Evolutionary conservation across 2,329 filamentous ascomycete genomes (phyloP).

Genomic region (Aspergillus pseudoviridinutans): DNA sequence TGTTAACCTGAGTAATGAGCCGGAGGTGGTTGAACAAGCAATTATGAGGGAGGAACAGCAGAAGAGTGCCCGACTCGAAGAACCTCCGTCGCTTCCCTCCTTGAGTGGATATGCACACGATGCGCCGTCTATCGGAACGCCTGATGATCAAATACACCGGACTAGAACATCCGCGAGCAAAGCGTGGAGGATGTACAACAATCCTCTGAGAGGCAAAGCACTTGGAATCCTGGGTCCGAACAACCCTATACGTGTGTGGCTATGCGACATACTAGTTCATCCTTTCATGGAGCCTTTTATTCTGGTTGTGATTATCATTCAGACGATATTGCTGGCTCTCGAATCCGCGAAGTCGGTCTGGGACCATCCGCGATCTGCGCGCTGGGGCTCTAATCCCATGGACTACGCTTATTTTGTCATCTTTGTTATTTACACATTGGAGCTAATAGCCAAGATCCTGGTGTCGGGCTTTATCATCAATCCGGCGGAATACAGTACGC

Average conservation of each 20-base stretch:
- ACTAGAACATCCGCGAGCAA: constrained; percentile 34
- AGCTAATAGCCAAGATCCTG: constrained; percentile 76
- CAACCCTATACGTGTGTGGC: constrained; percentile 65
- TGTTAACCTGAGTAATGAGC: constrained; percentile 93
- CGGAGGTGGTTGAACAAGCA: constrained; percentile 72
- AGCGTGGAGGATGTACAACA: constrained; percentile 50
- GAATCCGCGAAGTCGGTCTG: constrained; percentile 73
- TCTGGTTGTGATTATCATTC: constrained; percentile 78
- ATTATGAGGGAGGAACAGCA: constrained; percentile 55
- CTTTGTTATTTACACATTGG: constrained; percentile 85
- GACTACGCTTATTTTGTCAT: constrained; percentile 79
- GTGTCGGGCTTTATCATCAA: constrained; percentile 94
- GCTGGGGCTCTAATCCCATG: constrained; percentile 63
- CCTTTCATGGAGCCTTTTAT: constrained; percentile 84
- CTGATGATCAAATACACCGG: constrained; percentile 32
- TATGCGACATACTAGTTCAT: constrained; percentile 83
- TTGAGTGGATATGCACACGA: constrained; percentile 45
- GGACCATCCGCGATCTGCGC: constrained; percentile 51
- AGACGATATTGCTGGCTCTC: constrained; percentile 81
- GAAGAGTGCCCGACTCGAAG: constrained; percentile 51
- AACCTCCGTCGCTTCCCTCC: constrained; percentile 48
- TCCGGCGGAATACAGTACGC: constrained; percentile 84
- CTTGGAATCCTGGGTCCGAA: constrained; percentile 79
- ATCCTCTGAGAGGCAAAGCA: constrained; percentile 81
- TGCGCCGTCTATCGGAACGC: constrained; percentile 31